Percentiles rank a stretch among this genome's conserved stretches.
Evolutionary conservation across 306 rosid genomes (phyloP).

Genomic region (Geum urbanum): DNA sequence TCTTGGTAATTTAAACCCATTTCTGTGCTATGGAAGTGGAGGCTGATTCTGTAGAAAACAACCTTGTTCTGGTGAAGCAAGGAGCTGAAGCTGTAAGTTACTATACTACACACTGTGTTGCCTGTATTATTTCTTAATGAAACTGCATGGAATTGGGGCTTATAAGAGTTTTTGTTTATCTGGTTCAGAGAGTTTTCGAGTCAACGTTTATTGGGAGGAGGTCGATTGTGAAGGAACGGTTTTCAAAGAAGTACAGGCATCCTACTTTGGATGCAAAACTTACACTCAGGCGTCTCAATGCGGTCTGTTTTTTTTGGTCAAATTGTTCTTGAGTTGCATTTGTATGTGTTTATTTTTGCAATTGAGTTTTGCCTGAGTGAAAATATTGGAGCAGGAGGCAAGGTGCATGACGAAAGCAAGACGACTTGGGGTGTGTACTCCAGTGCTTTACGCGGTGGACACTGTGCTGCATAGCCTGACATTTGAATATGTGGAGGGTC

Average conservation of each 20-base stretch:
- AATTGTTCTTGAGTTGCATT: background rate
- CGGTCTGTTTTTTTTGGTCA: conserved; percentile 36
- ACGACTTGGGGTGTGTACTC: conserved; percentile 75
- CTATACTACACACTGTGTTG: background rate
- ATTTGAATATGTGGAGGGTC: conserved; percentile 69
- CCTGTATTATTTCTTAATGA: background rate
- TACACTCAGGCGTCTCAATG: conserved; percentile 74
- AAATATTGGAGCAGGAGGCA: conserved; percentile 61
- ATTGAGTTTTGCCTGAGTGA: background rate
- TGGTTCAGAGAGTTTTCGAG: conserved; percentile 70
- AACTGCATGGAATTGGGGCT: conserved; percentile 3
- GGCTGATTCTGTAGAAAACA: conserved; percentile 18
- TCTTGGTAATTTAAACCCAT: background rate
- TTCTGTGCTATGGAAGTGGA: conserved; percentile 31
- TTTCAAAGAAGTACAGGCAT: conserved; percentile 88
- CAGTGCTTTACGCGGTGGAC: conserved; percentile 62
- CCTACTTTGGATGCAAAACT: conserved; percentile 85
- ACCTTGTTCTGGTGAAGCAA: conserved; percentile 48
- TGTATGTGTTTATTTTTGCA: background rate
- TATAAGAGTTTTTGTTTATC: background rate
- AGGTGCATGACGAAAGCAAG: conserved; percentile 94
- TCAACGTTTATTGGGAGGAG: conserved; percentile 72
- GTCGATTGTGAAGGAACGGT: conserved; percentile 75
- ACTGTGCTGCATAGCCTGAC: conserved; percentile 59
- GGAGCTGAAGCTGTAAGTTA: conserved; percentile 66